Evolutionary conservation across 2,329 filamentous ascomycete species (phyloP), one percentile per base, ranked within the genome.

Genomic region (Emydomyces testavorans): DNA sequence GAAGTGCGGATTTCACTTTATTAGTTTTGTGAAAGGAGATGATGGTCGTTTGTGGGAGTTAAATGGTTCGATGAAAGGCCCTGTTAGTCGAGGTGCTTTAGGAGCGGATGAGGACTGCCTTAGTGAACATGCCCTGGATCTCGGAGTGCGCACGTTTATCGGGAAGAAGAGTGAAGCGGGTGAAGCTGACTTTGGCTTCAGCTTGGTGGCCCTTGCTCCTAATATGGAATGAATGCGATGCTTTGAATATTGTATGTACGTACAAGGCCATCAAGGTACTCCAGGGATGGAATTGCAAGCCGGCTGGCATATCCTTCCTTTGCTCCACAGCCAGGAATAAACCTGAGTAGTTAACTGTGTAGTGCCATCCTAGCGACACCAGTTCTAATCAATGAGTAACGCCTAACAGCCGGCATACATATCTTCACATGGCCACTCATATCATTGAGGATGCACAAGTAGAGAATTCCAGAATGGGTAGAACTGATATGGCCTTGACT

Each of bases 11-110:
- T 46, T 39, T 8, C 59, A 62, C 53, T 66, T 65, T 48, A 53
- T 65, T 34, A 57, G 59, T 8, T 63, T 65, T 48, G 61, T 65
- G 24, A 61, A 62, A 52, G 58, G 55, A 6, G 54, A 52, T 16
- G 59, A 60, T 51, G 57, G 62, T 6, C 54, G 60, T 50, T 39
- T 65, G 50, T 65, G 60, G 58, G 63, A 65, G 52, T 48, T 66
- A 29, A 58, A 65, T 36, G 62, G 62, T 3, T 50, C 54, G 15
- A 56, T 57, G 54, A 60, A 60, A 35, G 61, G 61, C 2, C 63
- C 62, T 2, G 32, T 62, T 10, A 54, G 60, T 42, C 54, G 57
- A 37, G 63, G 61, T 15, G 28, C 41, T 31, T 52, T 65, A 3
- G 53, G 21, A 13, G 52, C 58, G 7, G 56, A 57, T 28, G 61